These are phyloP conservation scores for Pleurotus platypus DNA, from an alignment of 768 basidiomycete species.

Conservation along the genomic window DNA sequence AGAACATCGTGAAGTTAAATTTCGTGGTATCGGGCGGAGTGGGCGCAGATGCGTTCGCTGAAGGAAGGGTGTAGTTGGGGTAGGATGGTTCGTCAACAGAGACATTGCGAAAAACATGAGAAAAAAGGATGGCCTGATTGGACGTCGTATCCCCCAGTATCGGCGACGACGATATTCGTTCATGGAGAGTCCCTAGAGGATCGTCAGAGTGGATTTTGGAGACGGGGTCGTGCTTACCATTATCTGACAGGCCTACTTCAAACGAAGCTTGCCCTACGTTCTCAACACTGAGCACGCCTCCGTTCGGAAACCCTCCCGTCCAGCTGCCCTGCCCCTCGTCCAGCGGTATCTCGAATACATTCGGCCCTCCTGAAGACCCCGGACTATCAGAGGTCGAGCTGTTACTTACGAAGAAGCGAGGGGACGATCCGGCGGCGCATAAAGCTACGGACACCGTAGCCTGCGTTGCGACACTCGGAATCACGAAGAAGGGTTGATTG, in stretches of 20 bases:
- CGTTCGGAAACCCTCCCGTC: constrained; percentile 39
- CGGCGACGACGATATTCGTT: constrained; percentile 38
- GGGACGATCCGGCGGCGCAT: constrained; percentile 34
- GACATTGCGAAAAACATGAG: constrained; percentile 44
- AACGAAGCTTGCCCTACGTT: constrained; percentile 38
- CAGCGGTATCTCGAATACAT: constrained; percentile 46
- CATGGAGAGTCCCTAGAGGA: constrained; percentile 46
- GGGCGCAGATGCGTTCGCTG: constrained; percentile 47
- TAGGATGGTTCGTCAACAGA: constrained; percentile 30
- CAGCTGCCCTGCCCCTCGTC: constrained; percentile 49
- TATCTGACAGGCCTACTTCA: constrained; percentile 54
- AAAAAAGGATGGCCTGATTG: constrained; percentile 72
- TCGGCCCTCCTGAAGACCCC: constrained; percentile 28
- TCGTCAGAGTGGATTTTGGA: background rate
- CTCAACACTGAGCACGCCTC: constrained; percentile 52
- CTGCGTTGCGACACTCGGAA: constrained; percentile 32
- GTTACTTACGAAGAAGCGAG: constrained; percentile 62
- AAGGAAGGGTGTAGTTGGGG: constrained; percentile 75
- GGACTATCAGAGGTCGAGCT: constrained; percentile 32
- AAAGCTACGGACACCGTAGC: constrained; percentile 48
- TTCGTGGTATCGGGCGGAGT: constrained; percentile 30
- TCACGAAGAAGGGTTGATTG: constrained; percentile 31
- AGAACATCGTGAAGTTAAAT: constrained; percentile 51
- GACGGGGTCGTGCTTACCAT: constrained; percentile 21
- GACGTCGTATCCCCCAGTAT: constrained; percentile 72